Base-by-base conservation (phyloP, 345 rosid species). In the Bretschneidera sinensis region DNA sequence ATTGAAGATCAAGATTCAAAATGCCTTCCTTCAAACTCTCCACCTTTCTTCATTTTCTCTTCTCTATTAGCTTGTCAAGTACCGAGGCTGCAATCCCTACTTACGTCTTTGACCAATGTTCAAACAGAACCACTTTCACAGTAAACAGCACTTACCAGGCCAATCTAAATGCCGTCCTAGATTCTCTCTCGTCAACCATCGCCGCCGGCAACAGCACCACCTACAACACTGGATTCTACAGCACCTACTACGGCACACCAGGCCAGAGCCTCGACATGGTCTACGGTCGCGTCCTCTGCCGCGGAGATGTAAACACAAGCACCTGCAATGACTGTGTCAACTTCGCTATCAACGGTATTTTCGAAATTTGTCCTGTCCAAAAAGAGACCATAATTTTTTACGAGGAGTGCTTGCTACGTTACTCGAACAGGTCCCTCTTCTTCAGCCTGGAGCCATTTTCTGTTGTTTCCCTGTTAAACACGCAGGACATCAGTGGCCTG, bases 281-380 rank as follows among this genome's bases (percentile, higher is more conserved):
- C 55, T 71, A 67, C 5, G 74, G 74, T 7, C 62, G 63, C 45
- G 71, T 67, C 28, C 71, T 66, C 43, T 70, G 78, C 71, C 65
- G 62, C 0, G 74, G 71, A 0, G 68, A 69, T 17, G 50, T 54
- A 20, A 5, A 54, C 18, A 4, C 34, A 2, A 16, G 22, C 4
- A 7, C 11, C 13, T 81, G 83, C 60, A 28, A 10, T 33, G 23
- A 25, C n/a, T 81, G 81, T 17, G 75, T 70, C 19, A 13, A 0
- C 1, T 22, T 3, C 0, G 75, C 78, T 1, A 16, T 60, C 6
- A 17, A 9, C 0, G 1, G 59, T 0, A 14, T 69, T n/a, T 0
- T 10, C 16, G 17, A 20, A 15, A 9, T 0, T 0, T 76, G 86
- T 43, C 69, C 69, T 0, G 19, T 0, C 20, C 24, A 59, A 16